These are phyloP conservation scores for Penicillium odoratum DNA, from an alignment of 495 filamentous ascomycete species.

Conservation along the genomic window DNA sequence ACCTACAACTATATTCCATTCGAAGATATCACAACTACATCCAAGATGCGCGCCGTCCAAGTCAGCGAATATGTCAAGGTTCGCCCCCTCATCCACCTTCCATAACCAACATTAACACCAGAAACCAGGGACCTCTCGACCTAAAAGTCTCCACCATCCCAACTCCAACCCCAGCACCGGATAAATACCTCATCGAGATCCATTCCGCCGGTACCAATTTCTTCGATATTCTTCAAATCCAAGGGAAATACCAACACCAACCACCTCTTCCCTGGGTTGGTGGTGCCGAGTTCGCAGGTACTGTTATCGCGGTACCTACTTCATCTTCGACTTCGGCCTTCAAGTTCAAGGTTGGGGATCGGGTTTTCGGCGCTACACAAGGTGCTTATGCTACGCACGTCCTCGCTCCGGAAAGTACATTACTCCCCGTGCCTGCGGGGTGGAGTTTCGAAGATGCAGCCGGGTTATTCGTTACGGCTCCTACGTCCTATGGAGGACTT, in stretches of 20 bases:
- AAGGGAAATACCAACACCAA: constrained; percentile 73
- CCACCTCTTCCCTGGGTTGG: constrained; percentile 80
- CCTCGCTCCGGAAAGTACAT: constrained; percentile 60
- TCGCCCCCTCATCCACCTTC: constrained; percentile 12
- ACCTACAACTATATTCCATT: background rate
- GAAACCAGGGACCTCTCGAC: constrained; percentile 66
- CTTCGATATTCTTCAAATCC: constrained; percentile 91
- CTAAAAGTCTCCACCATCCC: constrained; percentile 74
- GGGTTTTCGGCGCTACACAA: constrained; percentile 84
- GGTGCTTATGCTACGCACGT: constrained; percentile 83
- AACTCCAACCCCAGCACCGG: constrained; percentile 62
- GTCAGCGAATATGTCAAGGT: constrained; percentile 82
- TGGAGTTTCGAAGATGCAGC: constrained; percentile 86
- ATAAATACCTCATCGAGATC: constrained; percentile 86
- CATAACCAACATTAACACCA: constrained; percentile 14
- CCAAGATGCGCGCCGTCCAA: constrained; percentile 80
- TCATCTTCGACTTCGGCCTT: constrained; percentile 33
- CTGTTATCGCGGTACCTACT: constrained; percentile 64
- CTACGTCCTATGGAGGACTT: constrained; percentile 84
- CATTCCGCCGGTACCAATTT: constrained; percentile 91
- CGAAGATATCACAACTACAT: background rate
- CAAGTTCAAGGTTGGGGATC: constrained; percentile 71
- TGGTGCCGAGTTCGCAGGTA: constrained; percentile 83
- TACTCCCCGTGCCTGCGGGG: constrained; percentile 72
- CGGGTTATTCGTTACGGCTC: constrained; percentile 86